phyloP scores from a whole-genome alignment of 805 yeast genomes.

The Barnettozyma salicaria region DNA sequence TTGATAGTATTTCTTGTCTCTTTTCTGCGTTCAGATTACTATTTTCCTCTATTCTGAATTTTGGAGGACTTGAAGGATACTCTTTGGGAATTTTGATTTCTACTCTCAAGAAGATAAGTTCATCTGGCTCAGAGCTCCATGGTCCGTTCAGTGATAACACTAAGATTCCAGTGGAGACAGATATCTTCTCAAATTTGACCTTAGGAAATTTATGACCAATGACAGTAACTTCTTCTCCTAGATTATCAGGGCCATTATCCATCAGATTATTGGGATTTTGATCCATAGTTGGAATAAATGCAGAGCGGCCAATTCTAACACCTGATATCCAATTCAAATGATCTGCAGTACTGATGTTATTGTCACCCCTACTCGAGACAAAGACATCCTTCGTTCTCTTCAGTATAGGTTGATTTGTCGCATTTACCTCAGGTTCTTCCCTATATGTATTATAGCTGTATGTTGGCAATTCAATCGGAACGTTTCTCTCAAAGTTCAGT shows the following conservation, averaged over 20 bases:
- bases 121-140: slow-evolving; percentile 44
- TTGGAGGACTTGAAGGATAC: slow-evolving; percentile 64
- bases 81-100: slow-evolving; percentile 62
- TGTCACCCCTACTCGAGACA: slow-evolving; percentile 34
- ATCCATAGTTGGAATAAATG: slow-evolving; percentile 24
- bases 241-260: slow-evolving; percentile 46
- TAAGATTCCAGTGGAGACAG: slow-evolving; percentile 79
- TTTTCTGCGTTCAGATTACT: slow-evolving; percentile 52
- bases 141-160: slow-evolving; percentile 78
- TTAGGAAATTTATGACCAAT: slow-evolving; percentile 89
- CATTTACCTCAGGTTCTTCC: slow-evolving; percentile 41
- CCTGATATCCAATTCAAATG: slow-evolving; percentile 93
- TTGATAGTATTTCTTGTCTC: slow-evolving; percentile 43
- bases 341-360: slow-evolving; percentile 38
- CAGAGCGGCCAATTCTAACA: slow-evolving; percentile 50
- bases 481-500: slow-evolving; percentile 37
- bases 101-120: slow-evolving; percentile 58
- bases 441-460: slow-evolving; percentile 45
- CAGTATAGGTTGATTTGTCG: slow-evolving; percentile 28
- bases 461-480: slow-evolving; percentile 31
- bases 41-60: slow-evolving; percentile 70
- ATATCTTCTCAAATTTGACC: slow-evolving; percentile 76
- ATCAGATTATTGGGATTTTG: slow-evolving; percentile 32
- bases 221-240: slow-evolving; percentile 87
- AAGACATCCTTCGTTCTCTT: slow-evolving; percentile 35